Base-by-base conservation (phyloP, 352 stramenopile species). In the Vaucheria bursata region DNA sequence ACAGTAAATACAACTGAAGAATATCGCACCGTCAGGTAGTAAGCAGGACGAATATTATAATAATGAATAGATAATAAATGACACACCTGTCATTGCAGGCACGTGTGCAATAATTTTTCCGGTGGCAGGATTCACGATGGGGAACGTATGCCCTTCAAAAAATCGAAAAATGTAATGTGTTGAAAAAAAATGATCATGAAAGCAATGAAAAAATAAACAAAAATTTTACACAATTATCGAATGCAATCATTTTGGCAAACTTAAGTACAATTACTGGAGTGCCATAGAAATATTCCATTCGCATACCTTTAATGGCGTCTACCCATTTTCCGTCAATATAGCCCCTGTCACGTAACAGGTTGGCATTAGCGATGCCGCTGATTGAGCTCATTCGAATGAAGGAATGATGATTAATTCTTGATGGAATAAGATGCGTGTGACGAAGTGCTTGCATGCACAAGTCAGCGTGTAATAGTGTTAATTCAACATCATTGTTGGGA, bases 301-400 rank as follows among this genome's bases (percentile, higher is more conserved):
- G 53, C 45, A 25, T 59, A 59, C 45, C 45, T 59, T 12, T 18
- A 32, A 18, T 53, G 18, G 77, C 72, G 12, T 29, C n/a, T 25
- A 82, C 8, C 77, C 77, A 82, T 37, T 81, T 32, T 49, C 77
- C 77, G 52, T 75, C 71, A 8, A 82, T 73, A 5, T 80, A 81
- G 6, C 64, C 59, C 31, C 80, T n/a, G 18, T 78, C 70, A 38
- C 77, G 70, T 34, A 81, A 50, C n/a, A 82, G n/a, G 50, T 64
- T 68, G 1, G 73, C n/a, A n/a, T 49, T 53, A 1, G 2, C 64
- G 1, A 73, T 34, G 1, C 35, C 66, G 2, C 18, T 33, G 18
- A 73, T 73, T n/a, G n/a, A n/a, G n/a, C n/a, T n/a, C n/a, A n/a
- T n/a, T n/a, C n/a, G n/a, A n/a, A n/a, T n/a, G n/a, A n/a, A n/a